Base-by-base conservation (phyloP, 179 eudicot genomes). In the Monotropa hypopitys region DNA sequence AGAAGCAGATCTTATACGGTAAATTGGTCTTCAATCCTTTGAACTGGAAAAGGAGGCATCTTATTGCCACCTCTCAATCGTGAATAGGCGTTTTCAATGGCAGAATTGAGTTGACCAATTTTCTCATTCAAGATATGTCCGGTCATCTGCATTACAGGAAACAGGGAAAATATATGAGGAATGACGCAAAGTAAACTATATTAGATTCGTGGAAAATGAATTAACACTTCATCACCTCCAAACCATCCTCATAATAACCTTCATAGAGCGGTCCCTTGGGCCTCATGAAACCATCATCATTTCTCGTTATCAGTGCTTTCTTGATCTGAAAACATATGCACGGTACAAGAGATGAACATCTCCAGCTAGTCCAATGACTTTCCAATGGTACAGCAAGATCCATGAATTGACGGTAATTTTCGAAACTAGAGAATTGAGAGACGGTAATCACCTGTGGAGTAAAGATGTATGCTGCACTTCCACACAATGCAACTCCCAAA, bases 61-160 rank as follows among this genome's bases (percentile, higher is more conserved):
- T 84, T 89, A 50, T 87, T 87, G 72, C 91, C 88, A 63, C 97
- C 97, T 81, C 93, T 87, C 85, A 92, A 83, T 35, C 97, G 89
- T 33, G 96, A 79, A 30, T 93, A 86, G 26, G 91, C 96, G 45
- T 91, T 91, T 88, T 91, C 97, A 72, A 92, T 91, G n/a, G 94
- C 97, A 32, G 96, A 80, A 88, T 89, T 92, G 56, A 92, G 89
- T 81, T 92, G 97, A 82, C 88, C 81, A 71, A 92, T 80, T 81
- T 89, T 92, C n/a, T 86, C 82, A 83, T 88, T 88, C 77, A 92
- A 86, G 63, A 88, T 91, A 80, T 88, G 85, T 75, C 97, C 82
- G 62, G 96, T 91, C 75, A 87, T 89, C 97, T 92, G 91, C 78
- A 78, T 75, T 76, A 45, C 54, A 67, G 7, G 72, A 83, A 73